These are phyloP conservation scores for Corymbia maculata DNA, from an alignment of 345 rosid species.

Conservation along the genomic window DNA sequence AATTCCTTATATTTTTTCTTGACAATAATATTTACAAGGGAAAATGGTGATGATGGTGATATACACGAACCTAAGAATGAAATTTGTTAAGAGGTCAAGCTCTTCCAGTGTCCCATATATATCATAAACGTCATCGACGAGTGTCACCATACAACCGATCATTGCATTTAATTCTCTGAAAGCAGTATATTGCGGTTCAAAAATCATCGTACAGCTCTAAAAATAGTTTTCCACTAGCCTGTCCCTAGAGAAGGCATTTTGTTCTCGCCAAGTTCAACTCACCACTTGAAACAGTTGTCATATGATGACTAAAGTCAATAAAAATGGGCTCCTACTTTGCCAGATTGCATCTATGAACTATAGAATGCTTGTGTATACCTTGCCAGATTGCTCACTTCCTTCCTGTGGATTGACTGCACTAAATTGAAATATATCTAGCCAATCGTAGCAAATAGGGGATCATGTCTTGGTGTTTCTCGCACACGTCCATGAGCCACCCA, in stretches of 20 bases:
- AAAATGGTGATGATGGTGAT: neutral
- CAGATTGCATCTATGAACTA: neutral
- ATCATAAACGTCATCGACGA: constrained; percentile 1
- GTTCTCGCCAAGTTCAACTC: neutral
- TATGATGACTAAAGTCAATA: neutral
- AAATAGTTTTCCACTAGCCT: constrained; percentile 3
- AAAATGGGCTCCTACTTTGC: neutral
- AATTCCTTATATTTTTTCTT: neutral
- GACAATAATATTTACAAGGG: neutral
- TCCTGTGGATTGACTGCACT: neutral
- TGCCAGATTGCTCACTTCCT: constrained; percentile 1
- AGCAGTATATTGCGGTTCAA: neutral
- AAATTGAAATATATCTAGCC: constrained; percentile 8
- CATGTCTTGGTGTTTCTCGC: neutral
- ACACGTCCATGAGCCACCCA: constrained; percentile 1
- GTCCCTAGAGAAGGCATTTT: constrained; percentile 1
- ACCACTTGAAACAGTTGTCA: constrained; percentile 5
- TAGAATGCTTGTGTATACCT: neutral
- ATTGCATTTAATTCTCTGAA: neutral
- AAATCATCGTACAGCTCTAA: neutral
- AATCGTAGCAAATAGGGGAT: neutral
- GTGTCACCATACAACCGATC: neutral
- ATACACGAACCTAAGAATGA: neutral
- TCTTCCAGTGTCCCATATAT: constrained; percentile 4
- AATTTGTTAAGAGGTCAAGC: constrained; percentile 7